phyloP scores from a whole-genome alignment of 2,329 filamentous ascomycete genomes.

The Cladophialophora carrionii region DNA sequence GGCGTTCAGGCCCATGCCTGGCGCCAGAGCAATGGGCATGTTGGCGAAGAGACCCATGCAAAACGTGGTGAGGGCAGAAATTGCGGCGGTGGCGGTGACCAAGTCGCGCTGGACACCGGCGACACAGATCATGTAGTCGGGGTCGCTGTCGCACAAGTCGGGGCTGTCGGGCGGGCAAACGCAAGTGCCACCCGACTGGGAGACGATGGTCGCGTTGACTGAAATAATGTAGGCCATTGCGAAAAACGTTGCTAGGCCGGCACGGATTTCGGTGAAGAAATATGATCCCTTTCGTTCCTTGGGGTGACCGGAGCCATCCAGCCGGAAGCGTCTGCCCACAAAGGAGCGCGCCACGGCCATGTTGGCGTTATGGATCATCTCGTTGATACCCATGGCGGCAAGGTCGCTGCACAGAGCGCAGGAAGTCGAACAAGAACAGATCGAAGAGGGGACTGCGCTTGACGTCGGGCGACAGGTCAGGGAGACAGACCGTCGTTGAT shows the following conservation, averaged over 20 bases:
- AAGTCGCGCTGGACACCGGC: slow-evolving; percentile 72
- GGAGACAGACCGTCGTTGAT: neutral
- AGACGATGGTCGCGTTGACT: slow-evolving; percentile 70
- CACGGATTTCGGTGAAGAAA: slow-evolving; percentile 83
- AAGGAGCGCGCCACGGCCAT: slow-evolving; percentile 64
- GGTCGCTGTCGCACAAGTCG: slow-evolving; percentile 54
- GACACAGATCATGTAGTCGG: slow-evolving; percentile 51
- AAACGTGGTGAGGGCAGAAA: slow-evolving; percentile 77
- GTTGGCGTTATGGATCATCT: slow-evolving; percentile 55
- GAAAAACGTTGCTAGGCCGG: slow-evolving; percentile 77
- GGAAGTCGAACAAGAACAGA: neutral
- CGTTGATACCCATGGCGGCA: slow-evolving; percentile 29
- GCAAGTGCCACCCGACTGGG: slow-evolving; percentile 74
- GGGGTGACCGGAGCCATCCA: slow-evolving; percentile 79
- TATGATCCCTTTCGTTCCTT: slow-evolving; percentile 72
- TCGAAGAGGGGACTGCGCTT: neutral
- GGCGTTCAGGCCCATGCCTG: slow-evolving; percentile 81
- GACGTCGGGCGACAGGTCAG: neutral
- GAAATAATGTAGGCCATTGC: slow-evolving; percentile 83
- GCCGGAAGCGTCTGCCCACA: slow-evolving; percentile 73
- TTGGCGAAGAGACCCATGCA: slow-evolving; percentile 83
- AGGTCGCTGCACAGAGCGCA: neutral
- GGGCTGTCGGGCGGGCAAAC: slow-evolving; percentile 61
- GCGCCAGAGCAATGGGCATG: slow-evolving; percentile 72
- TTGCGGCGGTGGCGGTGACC: slow-evolving; percentile 82